A percentile compares a stretch with the other conserved stretches of the same genome.
Evolutionary conservation across 768 basidiomycete genomes (phyloP).

Genomic region (Boletus speciosus): DNA sequence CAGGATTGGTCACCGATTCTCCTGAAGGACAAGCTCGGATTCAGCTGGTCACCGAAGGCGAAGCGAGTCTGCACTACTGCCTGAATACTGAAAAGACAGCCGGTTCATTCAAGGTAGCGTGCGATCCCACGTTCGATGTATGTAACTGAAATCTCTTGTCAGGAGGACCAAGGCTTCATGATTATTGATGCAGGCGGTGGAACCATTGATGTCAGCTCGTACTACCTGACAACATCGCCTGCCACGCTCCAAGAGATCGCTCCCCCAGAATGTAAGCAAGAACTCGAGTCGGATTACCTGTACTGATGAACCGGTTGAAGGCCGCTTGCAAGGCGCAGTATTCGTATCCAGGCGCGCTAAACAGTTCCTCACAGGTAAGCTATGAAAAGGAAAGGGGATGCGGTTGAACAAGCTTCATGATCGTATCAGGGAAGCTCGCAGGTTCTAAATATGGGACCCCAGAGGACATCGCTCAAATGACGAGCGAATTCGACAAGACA

Average conservation of each 20-base stretch:
- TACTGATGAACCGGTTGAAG: conserved; percentile 28
- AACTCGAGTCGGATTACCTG: background rate
- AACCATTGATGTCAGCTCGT: conserved; percentile 58
- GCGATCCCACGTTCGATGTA: background rate
- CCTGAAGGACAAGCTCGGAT: conserved; percentile 36
- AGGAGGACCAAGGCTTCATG: conserved; percentile 47
- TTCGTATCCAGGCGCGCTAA: conserved; percentile 47
- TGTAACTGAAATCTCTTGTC: background rate
- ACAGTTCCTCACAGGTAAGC: conserved; percentile 37
- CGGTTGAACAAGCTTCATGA: background rate
- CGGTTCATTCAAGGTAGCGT: conserved; percentile 25
- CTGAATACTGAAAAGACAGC: conserved; percentile 35
- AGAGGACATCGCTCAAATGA: conserved; percentile 43
- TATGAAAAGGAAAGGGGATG: background rate
- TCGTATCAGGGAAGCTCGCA: conserved; percentile 35
- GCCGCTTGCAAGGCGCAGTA: conserved; percentile 48
- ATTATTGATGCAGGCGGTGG: conserved; percentile 64
- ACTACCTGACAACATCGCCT: conserved; percentile 37
- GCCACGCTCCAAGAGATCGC: conserved; percentile 47
- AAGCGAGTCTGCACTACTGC: conserved; percentile 51
- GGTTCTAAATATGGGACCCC: conserved; percentile 38
- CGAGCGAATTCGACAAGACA: conserved; percentile 42
- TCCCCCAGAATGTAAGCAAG: conserved; percentile 38
- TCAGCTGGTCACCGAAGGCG: conserved; percentile 49
- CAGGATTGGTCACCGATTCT: conserved; percentile 38